These are phyloP conservation scores for Litchi chinensis DNA, from an alignment of 345 rosid genomes.

Conservation along the genomic window DNA sequence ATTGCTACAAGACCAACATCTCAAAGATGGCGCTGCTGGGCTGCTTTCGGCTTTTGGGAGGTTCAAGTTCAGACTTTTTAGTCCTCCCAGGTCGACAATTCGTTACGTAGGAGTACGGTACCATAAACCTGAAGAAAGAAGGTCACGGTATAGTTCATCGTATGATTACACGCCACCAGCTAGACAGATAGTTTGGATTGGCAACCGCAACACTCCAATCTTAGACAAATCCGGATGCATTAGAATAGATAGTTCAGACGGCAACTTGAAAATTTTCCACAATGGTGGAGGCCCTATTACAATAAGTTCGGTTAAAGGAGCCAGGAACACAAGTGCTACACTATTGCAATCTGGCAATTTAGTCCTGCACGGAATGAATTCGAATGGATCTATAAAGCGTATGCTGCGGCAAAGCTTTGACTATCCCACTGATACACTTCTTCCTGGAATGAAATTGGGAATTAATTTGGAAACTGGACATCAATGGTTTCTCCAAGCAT, in stretches of 20 bases:
- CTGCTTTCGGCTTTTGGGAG: too few species aligned
- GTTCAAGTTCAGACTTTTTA: too few species aligned
- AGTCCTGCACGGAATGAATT: constrained; percentile 29
- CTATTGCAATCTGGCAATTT: constrained; percentile 41
- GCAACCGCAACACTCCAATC: background rate
- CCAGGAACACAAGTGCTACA: constrained; percentile 13
- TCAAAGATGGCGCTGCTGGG: background rate
- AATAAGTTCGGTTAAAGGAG: constrained; percentile 18
- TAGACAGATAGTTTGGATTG: background rate
- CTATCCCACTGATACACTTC: background rate
- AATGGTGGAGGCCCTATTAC: background rate
- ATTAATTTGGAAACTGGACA: constrained; percentile 34
- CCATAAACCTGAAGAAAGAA: background rate
- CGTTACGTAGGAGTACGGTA: background rate
- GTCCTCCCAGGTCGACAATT: too few species aligned
- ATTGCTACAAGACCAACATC: constrained; percentile 12
- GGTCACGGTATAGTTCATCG: too few species aligned
- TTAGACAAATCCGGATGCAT: background rate
- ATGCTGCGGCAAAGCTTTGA: constrained; percentile 20
- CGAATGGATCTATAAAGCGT: constrained; percentile 30
- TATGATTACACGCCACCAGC: too few species aligned
- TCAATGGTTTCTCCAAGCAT: constrained; percentile 36
- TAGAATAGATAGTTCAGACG: background rate
- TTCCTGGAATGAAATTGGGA: constrained; percentile 36
- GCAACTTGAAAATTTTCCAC: constrained; percentile 6